phyloP scores from a whole-genome alignment of 2,329 filamentous ascomycete genomes.

The Sporothrix dimorphospora region DNA sequence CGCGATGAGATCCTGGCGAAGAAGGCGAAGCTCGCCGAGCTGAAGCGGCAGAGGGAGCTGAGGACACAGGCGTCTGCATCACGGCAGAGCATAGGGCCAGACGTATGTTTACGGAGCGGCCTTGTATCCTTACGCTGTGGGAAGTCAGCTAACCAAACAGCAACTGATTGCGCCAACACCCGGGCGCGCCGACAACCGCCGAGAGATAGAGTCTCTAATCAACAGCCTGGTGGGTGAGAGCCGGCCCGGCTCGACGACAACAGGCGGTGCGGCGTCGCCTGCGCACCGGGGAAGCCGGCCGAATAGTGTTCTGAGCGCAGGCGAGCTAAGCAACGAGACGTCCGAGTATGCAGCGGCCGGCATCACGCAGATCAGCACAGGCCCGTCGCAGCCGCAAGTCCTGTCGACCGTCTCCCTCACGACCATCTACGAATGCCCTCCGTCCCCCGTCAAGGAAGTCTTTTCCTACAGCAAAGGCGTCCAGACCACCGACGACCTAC shows the following conservation, averaged over 20 bases:
- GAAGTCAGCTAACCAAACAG: neutral
- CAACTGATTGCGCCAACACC: constrained; percentile 72
- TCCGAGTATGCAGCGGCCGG: constrained; percentile 61
- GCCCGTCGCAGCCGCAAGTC: constrained; percentile 56
- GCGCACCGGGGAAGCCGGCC: constrained; percentile 73
- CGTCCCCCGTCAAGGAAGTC: constrained; percentile 76
- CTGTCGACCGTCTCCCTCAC: constrained; percentile 74
- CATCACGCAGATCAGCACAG: constrained; percentile 38
- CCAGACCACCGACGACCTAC: constrained; percentile 82
- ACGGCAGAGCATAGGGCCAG: constrained; percentile 68
- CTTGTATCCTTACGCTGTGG: too few relatives aligned
- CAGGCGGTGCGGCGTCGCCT: constrained; percentile 67
- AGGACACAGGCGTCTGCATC: constrained; percentile 73
- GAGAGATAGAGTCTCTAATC: constrained; percentile 84
- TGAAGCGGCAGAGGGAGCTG: constrained; percentile 88
- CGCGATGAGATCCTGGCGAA: constrained; percentile 97
- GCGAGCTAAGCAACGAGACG: constrained; percentile 76
- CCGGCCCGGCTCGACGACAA: constrained; percentile 68
- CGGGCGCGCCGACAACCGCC: constrained; percentile 67
- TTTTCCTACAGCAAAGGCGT: constrained; percentile 98
- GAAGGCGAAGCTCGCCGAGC: constrained; percentile 93
- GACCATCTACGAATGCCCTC: constrained; percentile 79
- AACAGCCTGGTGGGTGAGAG: constrained; percentile 80
- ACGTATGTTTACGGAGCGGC: constrained; percentile 59
- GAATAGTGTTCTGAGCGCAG: constrained; percentile 81